Evolutionary conservation across 2,329 filamentous ascomycete genomes (phyloP).

Genomic region (Hymenoscyphus fructigenus): DNA sequence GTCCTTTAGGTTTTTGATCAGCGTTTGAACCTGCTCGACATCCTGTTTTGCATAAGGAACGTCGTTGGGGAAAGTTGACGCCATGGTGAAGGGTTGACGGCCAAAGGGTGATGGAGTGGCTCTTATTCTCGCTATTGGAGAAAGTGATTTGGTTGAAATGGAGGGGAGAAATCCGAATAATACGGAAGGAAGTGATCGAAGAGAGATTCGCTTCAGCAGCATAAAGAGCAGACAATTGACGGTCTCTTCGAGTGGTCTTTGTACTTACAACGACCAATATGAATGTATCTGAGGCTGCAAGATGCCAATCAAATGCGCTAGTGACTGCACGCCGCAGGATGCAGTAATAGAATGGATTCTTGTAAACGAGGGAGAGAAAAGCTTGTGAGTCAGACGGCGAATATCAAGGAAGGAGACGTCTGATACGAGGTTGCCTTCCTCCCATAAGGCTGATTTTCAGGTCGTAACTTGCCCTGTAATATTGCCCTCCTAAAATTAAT

Average conservation of each 20-base stretch:
- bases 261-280: background rate
- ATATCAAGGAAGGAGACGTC: background rate
- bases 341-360: background rate
- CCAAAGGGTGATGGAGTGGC: background rate
- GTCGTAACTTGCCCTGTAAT: background rate
- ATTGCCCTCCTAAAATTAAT: too few relatives aligned
- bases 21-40: slow-evolving; percentile 56
- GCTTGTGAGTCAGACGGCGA: background rate
- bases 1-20: slow-evolving; percentile 54
- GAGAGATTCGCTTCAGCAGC: background rate
- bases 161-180: background rate
- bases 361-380: background rate
- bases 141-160: background rate
- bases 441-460: background rate
- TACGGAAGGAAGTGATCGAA: background rate
- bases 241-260: background rate
- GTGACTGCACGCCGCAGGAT: background rate
- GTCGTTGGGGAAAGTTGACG: slow-evolving; percentile 37
- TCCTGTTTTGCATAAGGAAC: slow-evolving; percentile 70
- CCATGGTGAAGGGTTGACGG: slow-evolving; percentile 45
- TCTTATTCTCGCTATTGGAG: background rate
- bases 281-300: background rate
- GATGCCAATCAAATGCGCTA: background rate
- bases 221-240: background rate
- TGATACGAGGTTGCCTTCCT: background rate